Evolutionary conservation across 495 filamentous ascomycete genomes (phyloP), one percentile per base, ranked within the genome.

Genomic region (Lophiostoma macrostomum): DNA sequence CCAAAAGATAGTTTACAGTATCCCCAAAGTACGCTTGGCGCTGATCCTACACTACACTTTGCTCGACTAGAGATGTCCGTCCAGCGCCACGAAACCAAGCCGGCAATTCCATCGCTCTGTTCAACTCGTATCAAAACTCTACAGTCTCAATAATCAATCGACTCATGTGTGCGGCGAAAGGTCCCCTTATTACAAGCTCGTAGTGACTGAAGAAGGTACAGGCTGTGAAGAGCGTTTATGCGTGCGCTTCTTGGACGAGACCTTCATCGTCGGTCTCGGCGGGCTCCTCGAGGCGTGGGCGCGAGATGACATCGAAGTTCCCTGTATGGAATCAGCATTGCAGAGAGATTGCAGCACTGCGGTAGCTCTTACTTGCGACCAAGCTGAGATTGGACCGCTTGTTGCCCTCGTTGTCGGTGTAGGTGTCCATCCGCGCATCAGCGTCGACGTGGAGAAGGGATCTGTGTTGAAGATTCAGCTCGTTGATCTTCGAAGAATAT

Each of bases 361-460:
- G 16, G 31, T 32, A 27, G 16, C 22, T 75, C 87, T 61, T 78
- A 93, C 89, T 79, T 69, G 91, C 85, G 22, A 82, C 67, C 59
- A 95, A 75, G 69, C 73, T 88, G 53, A 94, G 58, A 31, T 60
- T 32, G 12, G 67, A 70, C 35, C 74, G 72, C 39, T 67, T 69
- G 65, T 79, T 80, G 61, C 87, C 87, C 14, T 90, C 85, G 14
- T 65, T 65, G 55, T 84, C 83, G 29, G 79, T 75, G 54, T 76
- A 90, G 14, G 57, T 66, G 46, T 73, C 73, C 71, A 88, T 81
- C 55, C 68, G 69, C 41, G 78, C 83, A 32, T 91, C 83, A 13
- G 82, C 88, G 63, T 94, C 88, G 28, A 94, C 71, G 56, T 80
- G 85, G 16, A 91, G 73, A 28, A 85, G 70, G 2, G 85, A 74